Evolutionary conservation across 2,329 filamentous ascomycete species (phyloP).

Genomic region (Cyphellophora europaea): DNA sequence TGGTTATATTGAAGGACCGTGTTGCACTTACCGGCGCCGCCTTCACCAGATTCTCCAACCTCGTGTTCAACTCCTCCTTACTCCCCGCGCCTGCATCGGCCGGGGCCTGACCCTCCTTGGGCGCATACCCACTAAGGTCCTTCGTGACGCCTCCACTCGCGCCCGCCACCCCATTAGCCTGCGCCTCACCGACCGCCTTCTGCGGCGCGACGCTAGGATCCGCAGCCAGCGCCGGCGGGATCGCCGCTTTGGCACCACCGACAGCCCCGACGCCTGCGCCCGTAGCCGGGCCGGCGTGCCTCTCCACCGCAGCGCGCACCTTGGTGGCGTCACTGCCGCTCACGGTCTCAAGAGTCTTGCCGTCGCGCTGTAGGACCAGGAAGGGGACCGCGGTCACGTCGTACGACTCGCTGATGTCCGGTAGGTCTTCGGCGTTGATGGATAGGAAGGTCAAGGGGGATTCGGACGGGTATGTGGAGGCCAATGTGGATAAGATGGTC

Average conservation of each 20-base stretch:
- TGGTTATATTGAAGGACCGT: not conserved
- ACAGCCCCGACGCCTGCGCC: constrained; percentile 24
- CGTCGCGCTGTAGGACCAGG: constrained; percentile 70
- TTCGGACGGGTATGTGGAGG: constrained; percentile 68
- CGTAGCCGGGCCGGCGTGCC: constrained; percentile 50
- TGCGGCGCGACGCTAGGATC: constrained; percentile 19
- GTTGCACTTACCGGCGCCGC: constrained; percentile 57
- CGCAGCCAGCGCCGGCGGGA: constrained; percentile 30
- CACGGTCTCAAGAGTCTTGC: constrained; percentile 70
- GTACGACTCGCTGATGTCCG: constrained; percentile 84
- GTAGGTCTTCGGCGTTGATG: constrained; percentile 88
- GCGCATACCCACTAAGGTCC: constrained; percentile 36
- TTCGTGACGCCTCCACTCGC: constrained; percentile 24
- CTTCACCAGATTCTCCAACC: constrained; percentile 77
- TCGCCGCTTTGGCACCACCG: constrained; percentile 25
- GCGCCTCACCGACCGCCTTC: constrained; percentile 1
- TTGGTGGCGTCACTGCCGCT: constrained; percentile 83
- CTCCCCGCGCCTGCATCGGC: constrained; percentile 45
- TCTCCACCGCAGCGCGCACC: constrained; percentile 78
- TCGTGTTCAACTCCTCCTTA: constrained; percentile 77
- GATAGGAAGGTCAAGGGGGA: constrained; percentile 71
- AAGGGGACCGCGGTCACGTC: constrained; percentile 92
- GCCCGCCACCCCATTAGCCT: constrained; percentile 16
- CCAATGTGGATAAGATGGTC: constrained; percentile 74
- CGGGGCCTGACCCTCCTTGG: constrained; percentile 26